Conservation (phyloP, 306 rosid genomes). For the Crataegus laevigata region DNA sequence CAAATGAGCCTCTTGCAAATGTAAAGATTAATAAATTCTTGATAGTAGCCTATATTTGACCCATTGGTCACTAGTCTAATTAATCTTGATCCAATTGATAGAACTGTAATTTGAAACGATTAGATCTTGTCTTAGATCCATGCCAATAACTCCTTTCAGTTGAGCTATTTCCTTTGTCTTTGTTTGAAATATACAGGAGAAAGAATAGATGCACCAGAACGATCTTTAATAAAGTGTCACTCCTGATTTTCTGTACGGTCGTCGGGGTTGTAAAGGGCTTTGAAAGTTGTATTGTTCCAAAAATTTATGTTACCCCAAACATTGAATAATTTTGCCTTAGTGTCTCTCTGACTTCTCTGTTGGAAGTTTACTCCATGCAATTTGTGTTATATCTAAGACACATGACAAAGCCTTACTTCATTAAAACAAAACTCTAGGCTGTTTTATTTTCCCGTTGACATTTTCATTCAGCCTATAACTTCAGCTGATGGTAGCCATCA, state of each 20-base stretch:
- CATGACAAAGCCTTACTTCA: neutral
- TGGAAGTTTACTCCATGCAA: neutral
- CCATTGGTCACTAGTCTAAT: neutral
- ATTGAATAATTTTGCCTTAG: neutral
- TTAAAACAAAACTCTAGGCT: neutral
- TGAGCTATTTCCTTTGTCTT: neutral
- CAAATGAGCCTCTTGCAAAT: neutral
- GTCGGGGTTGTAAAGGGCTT: neutral
- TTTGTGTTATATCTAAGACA: neutral
- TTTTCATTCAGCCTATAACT: neutral
- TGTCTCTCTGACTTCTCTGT: neutral
- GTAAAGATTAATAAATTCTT: neutral
- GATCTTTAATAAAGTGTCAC: neutral
- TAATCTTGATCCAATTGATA: neutral
- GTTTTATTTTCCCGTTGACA: neutral
- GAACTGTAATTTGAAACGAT: neutral
- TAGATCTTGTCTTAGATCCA: neutral
- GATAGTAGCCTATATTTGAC: neutral
- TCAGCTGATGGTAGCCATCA: neutral
- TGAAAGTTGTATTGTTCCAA: neutral
- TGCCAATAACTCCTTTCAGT: neutral
- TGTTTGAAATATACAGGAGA: neutral
- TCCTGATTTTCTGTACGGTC: neutral
- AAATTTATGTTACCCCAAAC: neutral
- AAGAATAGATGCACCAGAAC: neutral